Evolutionary conservation across 2,329 filamentous ascomycete genomes (phyloP), one percentile per base, ranked within the genome.

Genomic region (Microsporum ferrugineum): DNA sequence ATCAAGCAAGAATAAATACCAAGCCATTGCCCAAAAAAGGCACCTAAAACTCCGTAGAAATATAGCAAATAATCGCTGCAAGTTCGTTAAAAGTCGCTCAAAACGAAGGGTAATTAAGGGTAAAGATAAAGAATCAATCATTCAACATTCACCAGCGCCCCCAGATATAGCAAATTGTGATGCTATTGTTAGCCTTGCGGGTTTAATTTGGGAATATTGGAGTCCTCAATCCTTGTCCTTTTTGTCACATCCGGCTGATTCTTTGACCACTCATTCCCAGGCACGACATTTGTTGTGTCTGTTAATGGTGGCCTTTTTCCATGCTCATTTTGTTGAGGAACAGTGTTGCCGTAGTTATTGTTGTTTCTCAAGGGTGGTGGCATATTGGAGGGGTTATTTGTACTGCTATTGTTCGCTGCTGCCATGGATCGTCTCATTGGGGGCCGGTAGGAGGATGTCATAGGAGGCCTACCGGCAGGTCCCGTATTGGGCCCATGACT

Each of bases 241-340:
- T 57, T 59, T 10, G 23, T 10, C 12, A 12, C 5, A 23, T 60
- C 43, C n/a, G 57, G 3, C 14, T 59, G 39, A 10, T 59, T 59
- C 57, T 49, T 49, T 31, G 17, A 29, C 23, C 34, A 14, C 23
- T 43, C 33, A 27, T 29, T 45, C 7, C 10, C 41, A 4, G 39
- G 31, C 27, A 64, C 64, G 36, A 68, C 70, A 65, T 78, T 78
- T n/a, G 76, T 78, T 57, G 78, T 69, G 61, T 78, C 76, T n/a
- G 68, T 71, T 31, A 78, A 65, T 5, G 76, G 76, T 31, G 74
- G 75, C 39, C 76, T 71, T 63, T 77, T 77, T 7, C 74, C 73
- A 33, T 75, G 74, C 3, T 67, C 33, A 43, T 66, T 66, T 39
- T 65, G 62, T 5, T 31, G 33, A 4, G 23, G 39, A 5, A 14